Base-by-base conservation (phyloP, 805 yeast species). In the Yarrowia keelungensis region DNA sequence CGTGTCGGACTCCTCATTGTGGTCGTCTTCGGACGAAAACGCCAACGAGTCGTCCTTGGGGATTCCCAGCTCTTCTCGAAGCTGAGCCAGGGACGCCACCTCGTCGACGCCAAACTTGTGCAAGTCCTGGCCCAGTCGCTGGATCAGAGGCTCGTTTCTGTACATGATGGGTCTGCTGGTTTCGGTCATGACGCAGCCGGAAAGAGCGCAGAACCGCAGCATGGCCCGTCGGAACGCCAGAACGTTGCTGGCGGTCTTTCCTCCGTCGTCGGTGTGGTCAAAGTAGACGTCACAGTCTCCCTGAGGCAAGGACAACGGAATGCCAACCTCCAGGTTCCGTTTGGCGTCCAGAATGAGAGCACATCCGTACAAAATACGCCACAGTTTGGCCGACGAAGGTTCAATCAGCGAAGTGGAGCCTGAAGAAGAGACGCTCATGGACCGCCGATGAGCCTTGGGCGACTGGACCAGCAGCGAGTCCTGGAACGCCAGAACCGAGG, bases 201-300 rank as follows among this genome's bases (percentile, higher is more conserved):
- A 47, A 4, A 62, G 56, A 1, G 54, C 67, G 11, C 47, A 47
- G 56, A 62, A 62, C 5, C 67, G 54, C 56, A 62, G 39, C 54
- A 62, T 47, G 56, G 54, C 56, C 10, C 56, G 16, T 38, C 67
- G 46, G 38, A 47, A 49, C 41, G 43, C 56, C 45, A 62, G 26
- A 9, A 62, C 45, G 32, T 51, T 47, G n/a, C 38, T n/a, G 32
- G 46, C 39, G 0, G 54, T 49, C 56, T 62, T 62, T 5, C 67
- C 65, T 2, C 51, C 65, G 42, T 59, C 65, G 42, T 59, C 65
- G 5, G 65, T 43, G 15, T 41, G 54, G 46, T 62, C 45, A 39
- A 62, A 62, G 26, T 47, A 62, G n/a, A 62, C 67, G 19, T 62
- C 67, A 4, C 67, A 62, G 56, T 62, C 67, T 10, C 67, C 67